Evolutionary conservation across 179 eudicot species (phyloP), one percentile per base, ranked within the genome.

Genomic region (Spergularia azorica): DNA sequence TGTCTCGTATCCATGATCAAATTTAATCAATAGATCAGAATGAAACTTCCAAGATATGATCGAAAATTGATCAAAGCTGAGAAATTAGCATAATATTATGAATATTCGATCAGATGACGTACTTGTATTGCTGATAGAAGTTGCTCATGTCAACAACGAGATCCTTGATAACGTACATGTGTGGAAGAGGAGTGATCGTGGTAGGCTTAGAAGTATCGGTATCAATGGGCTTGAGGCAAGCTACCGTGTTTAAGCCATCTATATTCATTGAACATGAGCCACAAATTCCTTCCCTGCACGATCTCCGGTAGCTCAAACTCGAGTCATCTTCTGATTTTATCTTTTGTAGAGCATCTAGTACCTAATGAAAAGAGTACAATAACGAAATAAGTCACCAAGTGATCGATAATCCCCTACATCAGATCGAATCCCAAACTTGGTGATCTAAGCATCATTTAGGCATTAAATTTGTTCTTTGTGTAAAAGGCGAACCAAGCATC

Each of bases 261-360:
- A 94, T 90, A 79, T 92, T 94, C 97, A 94, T 94, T 0, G 96
- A 76, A 76, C 98, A 92, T 0, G 98, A 90, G 18, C 97, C 97
- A 39, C 98, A 94, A 70, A 88, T 92, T 14, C 98, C 98, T 81
- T 94, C 93, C 71, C 97, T 83, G 52, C 96, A 92, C 4, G 98
- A 92, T 77, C 97, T 84, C 36, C 97, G 82, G 56, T 92, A 92
- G 69, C 81, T 89, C 82, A 92, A 81, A 71, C 76, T 88, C 6
- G 94, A 87, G 74, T 94, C 98, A 0, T 87, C 89, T 65, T 92
- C 96, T 11, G 84, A 79, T 81, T 90, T 94, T 71, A 92, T 89
- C 88, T 88, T 89, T 76, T 92, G 94, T 51, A 90, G 75, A 9
- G 88, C 97, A 70, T 92, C 93, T 78, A 92, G 72, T 11, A 86